These are phyloP conservation scores for Hypoxylon fragiforme DNA, from an alignment of 495 filamentous ascomycete genomes.

Conservation along the genomic window DNA sequence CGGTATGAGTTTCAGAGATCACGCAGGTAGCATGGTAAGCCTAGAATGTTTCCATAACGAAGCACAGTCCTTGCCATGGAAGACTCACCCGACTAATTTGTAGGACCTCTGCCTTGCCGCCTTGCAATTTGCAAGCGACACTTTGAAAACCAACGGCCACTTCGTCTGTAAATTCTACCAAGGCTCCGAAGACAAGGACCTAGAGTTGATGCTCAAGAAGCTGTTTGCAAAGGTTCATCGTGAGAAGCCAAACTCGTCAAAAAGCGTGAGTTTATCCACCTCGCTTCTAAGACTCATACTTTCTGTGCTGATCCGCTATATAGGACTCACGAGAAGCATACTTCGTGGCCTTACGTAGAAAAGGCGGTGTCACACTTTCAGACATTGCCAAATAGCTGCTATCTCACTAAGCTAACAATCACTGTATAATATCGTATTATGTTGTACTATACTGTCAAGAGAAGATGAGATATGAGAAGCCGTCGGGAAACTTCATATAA, in stretches of 20 bases:
- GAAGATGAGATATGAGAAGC: not conserved
- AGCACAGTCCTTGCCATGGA: not conserved
- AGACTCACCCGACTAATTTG: conserved; percentile 6
- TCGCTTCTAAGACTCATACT: not conserved
- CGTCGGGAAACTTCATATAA: not conserved
- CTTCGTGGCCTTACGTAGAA: conserved; percentile 75
- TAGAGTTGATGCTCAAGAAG: conserved; percentile 71
- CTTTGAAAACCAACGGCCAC: conserved; percentile 77
- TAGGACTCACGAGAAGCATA: conserved; percentile 91
- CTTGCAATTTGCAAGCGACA: conserved; percentile 78
- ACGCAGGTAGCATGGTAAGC: conserved; percentile 92
- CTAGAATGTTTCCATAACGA: not conserved
- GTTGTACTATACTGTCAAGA: conserved; percentile 1
- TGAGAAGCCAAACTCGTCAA: conserved; percentile 87
- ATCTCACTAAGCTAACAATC: not conserved
- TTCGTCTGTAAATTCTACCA: conserved; percentile 99
- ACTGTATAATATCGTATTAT: conserved; percentile 12
- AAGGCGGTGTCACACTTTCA: conserved; percentile 42
- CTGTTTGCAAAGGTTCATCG: conserved; percentile 78
- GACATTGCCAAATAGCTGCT: not conserved
- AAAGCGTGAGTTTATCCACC: conserved; percentile 64
- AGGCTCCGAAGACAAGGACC: conserved; percentile 75
- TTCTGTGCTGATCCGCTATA: conserved; percentile 1
- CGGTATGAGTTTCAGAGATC: conserved; percentile 82
- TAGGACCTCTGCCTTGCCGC: conserved; percentile 90